Evolutionary conservation across 2,329 filamentous ascomycete species (phyloP).

Genomic region (Trichoderma arundinaceum): DNA sequence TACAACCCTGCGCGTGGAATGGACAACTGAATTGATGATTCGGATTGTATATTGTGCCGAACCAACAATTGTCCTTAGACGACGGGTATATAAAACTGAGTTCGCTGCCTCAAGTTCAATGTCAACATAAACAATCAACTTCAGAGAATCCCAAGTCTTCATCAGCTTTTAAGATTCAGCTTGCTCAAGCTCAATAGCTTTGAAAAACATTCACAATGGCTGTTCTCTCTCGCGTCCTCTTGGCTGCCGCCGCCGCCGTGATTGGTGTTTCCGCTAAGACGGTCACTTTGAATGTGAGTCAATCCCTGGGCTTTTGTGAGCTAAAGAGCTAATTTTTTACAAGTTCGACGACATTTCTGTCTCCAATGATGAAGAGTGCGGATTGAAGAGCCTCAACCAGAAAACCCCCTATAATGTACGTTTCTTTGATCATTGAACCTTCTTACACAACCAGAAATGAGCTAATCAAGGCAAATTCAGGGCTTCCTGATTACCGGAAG

Average conservation of each 20-base stretch:
- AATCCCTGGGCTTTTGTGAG: not conserved
- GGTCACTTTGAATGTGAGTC: conserved; percentile 7
- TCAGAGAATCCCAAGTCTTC: not conserved
- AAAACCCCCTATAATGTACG: not conserved
- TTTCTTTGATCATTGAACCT: not conserved
- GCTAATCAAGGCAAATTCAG: not conserved
- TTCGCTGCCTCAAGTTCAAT: not conserved
- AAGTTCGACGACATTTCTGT: conserved; percentile 1
- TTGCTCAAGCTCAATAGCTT: too few relatives aligned
- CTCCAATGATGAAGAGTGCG: not conserved
- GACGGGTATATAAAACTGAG: not conserved
- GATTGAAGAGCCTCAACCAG: not conserved
- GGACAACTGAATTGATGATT: not conserved
- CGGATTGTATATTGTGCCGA: conserved; percentile 17
- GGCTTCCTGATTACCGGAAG: not conserved
- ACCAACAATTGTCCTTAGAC: not conserved
- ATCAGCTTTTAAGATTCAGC: not conserved
- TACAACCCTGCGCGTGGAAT: not conserved
- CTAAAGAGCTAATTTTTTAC: not conserved
- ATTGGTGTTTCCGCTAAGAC: conserved; percentile 9
- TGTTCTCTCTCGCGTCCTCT: conserved; percentile 10
- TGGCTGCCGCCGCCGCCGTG: not conserved
- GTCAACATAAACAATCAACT: not conserved
- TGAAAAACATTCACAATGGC: not conserved
- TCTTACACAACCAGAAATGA: not conserved